Percentiles rank a stretch among this genome's conserved stretches.
These are phyloP conservation scores for Syzygium aqueum DNA, from an alignment of 345 rosid species.

Conservation along the genomic window DNA sequence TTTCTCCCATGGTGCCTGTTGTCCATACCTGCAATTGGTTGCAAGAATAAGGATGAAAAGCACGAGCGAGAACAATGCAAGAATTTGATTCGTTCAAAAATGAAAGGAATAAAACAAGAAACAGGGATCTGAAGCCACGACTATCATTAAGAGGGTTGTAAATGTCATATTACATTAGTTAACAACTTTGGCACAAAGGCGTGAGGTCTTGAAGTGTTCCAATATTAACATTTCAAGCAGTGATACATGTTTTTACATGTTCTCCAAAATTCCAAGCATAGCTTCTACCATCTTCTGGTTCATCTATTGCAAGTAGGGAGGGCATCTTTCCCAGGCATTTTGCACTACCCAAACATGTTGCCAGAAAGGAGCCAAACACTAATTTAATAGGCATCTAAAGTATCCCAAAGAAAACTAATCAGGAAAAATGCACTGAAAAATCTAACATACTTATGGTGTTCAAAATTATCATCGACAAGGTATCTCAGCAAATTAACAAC, in stretches of 20 bases:
- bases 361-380: background rate
- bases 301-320: background rate
- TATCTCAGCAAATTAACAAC: background rate
- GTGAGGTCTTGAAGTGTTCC: background rate
- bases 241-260: background rate
- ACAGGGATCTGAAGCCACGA: background rate
- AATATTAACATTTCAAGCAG: background rate
- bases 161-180: background rate
- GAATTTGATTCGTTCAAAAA: background rate
- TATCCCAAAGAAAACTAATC: background rate
- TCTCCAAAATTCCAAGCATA: background rate
- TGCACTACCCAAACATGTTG: background rate
- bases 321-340: background rate
- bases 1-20: conserved; percentile 93
- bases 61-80: background rate
- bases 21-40: conserved; percentile 66
- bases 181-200: background rate
- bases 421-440: background rate
- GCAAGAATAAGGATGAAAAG: background rate
- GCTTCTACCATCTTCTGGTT: background rate
- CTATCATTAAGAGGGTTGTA: background rate
- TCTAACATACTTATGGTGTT: background rate
- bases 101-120: background rate
- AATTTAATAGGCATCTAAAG: background rate
- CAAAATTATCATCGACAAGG: background rate